phyloP scores from a whole-genome alignment of 352 stramenopile species.

The Globisporangium recalcitrans region DNA sequence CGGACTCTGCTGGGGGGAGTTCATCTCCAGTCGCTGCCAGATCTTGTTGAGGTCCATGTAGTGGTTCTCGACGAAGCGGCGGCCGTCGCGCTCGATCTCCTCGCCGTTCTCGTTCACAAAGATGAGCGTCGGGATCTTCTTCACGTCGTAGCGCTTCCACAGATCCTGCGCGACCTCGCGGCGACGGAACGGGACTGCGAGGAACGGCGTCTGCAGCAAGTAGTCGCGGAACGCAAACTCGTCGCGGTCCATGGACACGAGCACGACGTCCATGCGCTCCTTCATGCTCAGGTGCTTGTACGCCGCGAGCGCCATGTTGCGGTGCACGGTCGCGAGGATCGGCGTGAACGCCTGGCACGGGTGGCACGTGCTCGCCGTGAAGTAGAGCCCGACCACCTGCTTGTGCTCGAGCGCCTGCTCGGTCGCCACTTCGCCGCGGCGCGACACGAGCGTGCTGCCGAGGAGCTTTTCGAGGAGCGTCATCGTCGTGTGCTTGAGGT shows the following conservation, averaged over 20 bases:
- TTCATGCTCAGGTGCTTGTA: slow-evolving; percentile 58
- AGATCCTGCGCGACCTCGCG: slow-evolving; percentile 49
- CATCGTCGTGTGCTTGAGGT: slow-evolving; percentile 21
- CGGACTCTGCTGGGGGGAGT: background rate
- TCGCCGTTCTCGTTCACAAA: slow-evolving; percentile 61
- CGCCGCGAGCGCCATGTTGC: slow-evolving; percentile 55
- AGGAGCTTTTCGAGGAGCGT: slow-evolving; percentile 56
- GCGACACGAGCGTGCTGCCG: slow-evolving; percentile 41
- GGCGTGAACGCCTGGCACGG: slow-evolving; percentile 63
- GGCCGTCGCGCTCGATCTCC: slow-evolving; percentile 56
- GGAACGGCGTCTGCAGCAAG: slow-evolving; percentile 55
- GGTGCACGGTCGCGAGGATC: slow-evolving; percentile 51
- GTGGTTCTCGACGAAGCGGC: slow-evolving; percentile 55
- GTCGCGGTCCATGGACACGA: slow-evolving; percentile 56
- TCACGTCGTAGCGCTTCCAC: slow-evolving; percentile 64
- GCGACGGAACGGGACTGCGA: slow-evolving; percentile 46
- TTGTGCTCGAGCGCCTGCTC: slow-evolving; percentile 49
- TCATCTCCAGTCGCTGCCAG: slow-evolving; percentile 37
- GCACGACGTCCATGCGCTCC: slow-evolving; percentile 51
- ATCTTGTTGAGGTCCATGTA: slow-evolving; percentile 58
- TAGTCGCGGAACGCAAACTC: slow-evolving; percentile 49
- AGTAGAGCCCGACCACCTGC: slow-evolving; percentile 56
- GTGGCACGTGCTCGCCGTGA: slow-evolving; percentile 53
- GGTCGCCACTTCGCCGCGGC: slow-evolving; percentile 43
- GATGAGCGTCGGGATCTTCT: slow-evolving; percentile 63